Base-by-base conservation (phyloP, 371 early-diverging fungal species). In the Blakeslea trispora region DNA sequence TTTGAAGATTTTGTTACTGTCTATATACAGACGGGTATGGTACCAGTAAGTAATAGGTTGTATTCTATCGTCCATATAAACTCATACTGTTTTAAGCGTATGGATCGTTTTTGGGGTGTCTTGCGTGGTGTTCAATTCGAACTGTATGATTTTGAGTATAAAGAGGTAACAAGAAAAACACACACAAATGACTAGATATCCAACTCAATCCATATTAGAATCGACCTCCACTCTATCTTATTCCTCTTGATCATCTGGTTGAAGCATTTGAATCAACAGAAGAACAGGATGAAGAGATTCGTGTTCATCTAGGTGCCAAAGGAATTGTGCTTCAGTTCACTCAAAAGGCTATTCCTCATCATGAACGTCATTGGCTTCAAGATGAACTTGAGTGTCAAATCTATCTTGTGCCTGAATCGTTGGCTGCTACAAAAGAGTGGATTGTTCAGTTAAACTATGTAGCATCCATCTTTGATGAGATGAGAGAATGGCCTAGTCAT, bases 101-200 rank as follows among this genome's bases (percentile, higher is more conserved):
- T 64, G 62, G 67, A 64, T 31, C 42, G 71, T 14, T 71, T 66
- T 35, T 71, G 71, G 71, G 71, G 68, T n/a, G 57, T 67, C 17
- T 47, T 71, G n/a, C 61, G 64, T 34, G 67, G 61, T 13, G 62
- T 56, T 46, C 61, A 71, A 37, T 59, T 71, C 41, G 61, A 61
- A n/a, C 22, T 71, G 7, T 67, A 67, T 46, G 71, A 71, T 24
- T 71, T 71, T 44, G 64, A 67, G 50, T 70, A 70, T 44, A 66
- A 57, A 55, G 61, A 68, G 48, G 68, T 64, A 57, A 32, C 13
- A 31, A 28, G 22, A 28, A n/a, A n/a, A n/a, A n/a, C n/a, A n/a
- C n/a, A n/a, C n/a, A n/a, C n/a, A n/a, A n/a, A n/a, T n/a, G n/a
- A n/a, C n/a, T n/a, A n/a, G n/a, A n/a, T n/a, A n/a, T n/a, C n/a